A percentile compares a stretch with the other conserved stretches of the same genome.
phyloP scores from a whole-genome alignment of 225 moss, liverwort and hornwort genomes.

The Sphagnum tenellum region DNA sequence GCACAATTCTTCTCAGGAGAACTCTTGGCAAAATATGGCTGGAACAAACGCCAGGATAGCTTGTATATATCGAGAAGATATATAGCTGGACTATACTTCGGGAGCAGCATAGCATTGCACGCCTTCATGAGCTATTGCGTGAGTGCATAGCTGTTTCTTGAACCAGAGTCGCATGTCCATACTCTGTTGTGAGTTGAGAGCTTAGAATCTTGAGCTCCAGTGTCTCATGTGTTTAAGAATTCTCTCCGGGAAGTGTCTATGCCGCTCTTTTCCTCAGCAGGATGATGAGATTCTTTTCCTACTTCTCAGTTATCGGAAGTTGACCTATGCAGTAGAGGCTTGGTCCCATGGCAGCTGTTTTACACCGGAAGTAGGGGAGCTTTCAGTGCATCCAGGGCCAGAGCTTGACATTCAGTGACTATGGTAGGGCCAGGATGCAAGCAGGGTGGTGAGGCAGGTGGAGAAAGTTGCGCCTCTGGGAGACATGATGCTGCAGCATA shows the following conservation, averaged over 20 bases:
- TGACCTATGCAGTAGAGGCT: not conserved
- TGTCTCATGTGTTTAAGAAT: not conserved
- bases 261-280: not conserved
- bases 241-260: not conserved
- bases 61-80: too few species aligned
- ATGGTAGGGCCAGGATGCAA: conserved; percentile 47
- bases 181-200: not conserved
- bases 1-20: too few species aligned
- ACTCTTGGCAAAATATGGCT: too few species aligned
- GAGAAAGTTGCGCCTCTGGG: conserved; percentile 69
- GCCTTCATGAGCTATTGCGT: too few species aligned
- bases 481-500: conserved; percentile 80
- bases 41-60: too few species aligned
- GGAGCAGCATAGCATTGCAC: not conserved
- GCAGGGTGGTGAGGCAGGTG: conserved; percentile 67
- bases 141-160: too few species aligned
- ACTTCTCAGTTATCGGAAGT: not conserved
- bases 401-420: not conserved
- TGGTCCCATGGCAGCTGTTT: not conserved
- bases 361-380: too few species aligned
- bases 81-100: not conserved
- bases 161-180: too few species aligned
- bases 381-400: conserved; percentile 16
- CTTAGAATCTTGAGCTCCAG: not conserved
- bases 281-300: not conserved